Evolutionary conservation across 2,329 filamentous ascomycete species (phyloP), one percentile per base, ranked within the genome.

Genomic region (Cryphonectria radicalis): DNA sequence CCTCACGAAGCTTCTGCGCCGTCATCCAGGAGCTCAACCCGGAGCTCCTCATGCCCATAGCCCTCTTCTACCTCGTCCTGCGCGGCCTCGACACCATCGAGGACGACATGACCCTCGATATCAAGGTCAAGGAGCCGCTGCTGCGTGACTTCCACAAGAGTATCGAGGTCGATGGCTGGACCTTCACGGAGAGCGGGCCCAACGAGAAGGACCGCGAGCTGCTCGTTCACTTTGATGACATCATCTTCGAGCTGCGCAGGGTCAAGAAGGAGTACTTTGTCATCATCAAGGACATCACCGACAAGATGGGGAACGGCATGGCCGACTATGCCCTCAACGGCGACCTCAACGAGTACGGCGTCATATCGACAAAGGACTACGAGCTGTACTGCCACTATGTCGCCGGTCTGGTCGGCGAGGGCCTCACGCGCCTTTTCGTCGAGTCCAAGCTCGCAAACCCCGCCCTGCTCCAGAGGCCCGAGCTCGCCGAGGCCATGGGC

Each of bases 361-460:
- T 98, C 72, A 87, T 94, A 78, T 95, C 93, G 0, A 84, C 97
- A 76, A 87, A 91, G 67, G 95, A 98, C 76, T 99, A 98, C 81
- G 95, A 99, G 83, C 85, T 95, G 69, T 99, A 99, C 86, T 99
- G 96, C 84, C 94, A 97, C 82, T 98, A 98, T 79, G 96, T 99
- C 42, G 96, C 96, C n/a, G 96, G 96, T 42, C 86, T 99, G n/a
- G 96, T 99, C 46, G 96, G 96, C 70, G 95, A 98, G 81, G 96
- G 96, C 60, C 83, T 96, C 73, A 99, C 96, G 1, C 90, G 92
- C 35, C 86, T 99, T 32, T 98, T 99, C 75, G 94, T 98, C 63
- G 91, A 93, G 79, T 92, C 92, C 66, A 89, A 92, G 73, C 91
- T 97, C 70, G 96, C 94, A 73, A 98, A 98, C 80, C 92, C 93